phyloP scores from a whole-genome alignment of 2,329 filamentous ascomycete species.

The Mycogone perniciosa region DNA sequence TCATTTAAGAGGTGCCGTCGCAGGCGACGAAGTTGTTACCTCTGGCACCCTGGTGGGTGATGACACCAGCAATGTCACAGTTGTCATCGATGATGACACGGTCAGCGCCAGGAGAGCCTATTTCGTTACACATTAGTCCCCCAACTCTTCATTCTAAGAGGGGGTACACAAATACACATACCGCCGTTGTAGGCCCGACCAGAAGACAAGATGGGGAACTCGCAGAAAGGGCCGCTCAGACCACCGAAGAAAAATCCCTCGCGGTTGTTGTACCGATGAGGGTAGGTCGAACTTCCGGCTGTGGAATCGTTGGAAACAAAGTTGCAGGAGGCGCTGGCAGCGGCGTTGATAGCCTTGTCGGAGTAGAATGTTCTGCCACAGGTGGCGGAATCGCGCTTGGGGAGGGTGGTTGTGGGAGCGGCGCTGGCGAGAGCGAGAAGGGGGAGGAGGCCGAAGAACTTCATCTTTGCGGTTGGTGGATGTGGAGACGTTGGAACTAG shows the following conservation, averaged over 20 bases:
- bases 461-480: conserved; percentile 16
- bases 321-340: conserved; percentile 23
- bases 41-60: conserved; percentile 64
- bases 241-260: conserved; percentile 30
- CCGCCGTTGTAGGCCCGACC: conserved; percentile 29
- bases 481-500: neutral
- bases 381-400: conserved; percentile 20
- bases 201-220: conserved; percentile 30
- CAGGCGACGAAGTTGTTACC: conserved; percentile 63
- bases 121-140: neutral
- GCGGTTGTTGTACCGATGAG: conserved; percentile 32
- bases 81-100: conserved; percentile 53
- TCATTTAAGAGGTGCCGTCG: conserved; percentile 9
- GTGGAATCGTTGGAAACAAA: conserved; percentile 18
- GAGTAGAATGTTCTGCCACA: conserved; percentile 28
- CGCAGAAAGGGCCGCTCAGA: conserved; percentile 28
- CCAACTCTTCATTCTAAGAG: neutral
- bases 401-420: conserved; percentile 18
- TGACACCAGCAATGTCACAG: conserved; percentile 53
- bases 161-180: conserved; percentile 10
- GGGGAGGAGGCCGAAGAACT: conserved; percentile 22
- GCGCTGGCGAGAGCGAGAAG: conserved; percentile 24
- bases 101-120: conserved; percentile 50
- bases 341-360: conserved; percentile 21
- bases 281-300: conserved; percentile 28